These are phyloP conservation scores for Podospora anserina DNA, from an alignment of 495 filamentous ascomycete species.

Conservation along the genomic window DNA sequence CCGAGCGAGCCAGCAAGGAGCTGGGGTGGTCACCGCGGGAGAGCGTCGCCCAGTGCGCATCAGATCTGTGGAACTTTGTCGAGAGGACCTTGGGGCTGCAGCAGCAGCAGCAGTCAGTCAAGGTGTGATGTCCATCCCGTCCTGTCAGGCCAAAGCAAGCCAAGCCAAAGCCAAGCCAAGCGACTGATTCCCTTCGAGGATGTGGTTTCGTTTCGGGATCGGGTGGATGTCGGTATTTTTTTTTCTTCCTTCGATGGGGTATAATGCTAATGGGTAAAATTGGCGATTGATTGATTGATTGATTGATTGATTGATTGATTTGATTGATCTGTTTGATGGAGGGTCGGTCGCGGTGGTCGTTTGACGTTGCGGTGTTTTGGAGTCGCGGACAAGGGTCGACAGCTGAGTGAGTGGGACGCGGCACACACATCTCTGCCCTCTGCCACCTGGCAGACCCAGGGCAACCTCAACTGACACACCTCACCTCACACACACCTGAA, in stretches of 20 bases:
- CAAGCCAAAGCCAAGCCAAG: background rate
- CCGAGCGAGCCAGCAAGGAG: slow-evolving; percentile 27
- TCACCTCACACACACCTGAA: background rate
- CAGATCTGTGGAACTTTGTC: slow-evolving; percentile 32
- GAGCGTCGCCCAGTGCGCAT: slow-evolving; percentile 26
- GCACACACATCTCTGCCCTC: too few species aligned
- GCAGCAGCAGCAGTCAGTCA: background rate
- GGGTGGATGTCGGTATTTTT: background rate
- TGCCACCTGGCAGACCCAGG: background rate
- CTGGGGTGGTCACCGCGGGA: slow-evolving; percentile 30
- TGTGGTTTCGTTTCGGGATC: background rate
- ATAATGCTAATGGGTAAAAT: background rate
- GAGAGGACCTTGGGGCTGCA: slow-evolving; percentile 4
- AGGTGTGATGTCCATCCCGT: background rate
- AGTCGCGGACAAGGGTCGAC: background rate
- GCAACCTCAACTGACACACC: background rate
- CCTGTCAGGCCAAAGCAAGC: background rate
- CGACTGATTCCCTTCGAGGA: background rate
- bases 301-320: too few species aligned
- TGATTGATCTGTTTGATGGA: too few species aligned
- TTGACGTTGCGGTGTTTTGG: background rate
- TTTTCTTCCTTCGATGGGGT: background rate
- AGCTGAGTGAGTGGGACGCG: too few species aligned
- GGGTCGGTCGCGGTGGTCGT: too few species aligned
- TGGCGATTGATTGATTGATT: background rate